Evolutionary conservation across 1,139 yeast species (phyloP), one percentile per base, ranked within the genome.

Genomic region (Suhomyces coccinellae): DNA sequence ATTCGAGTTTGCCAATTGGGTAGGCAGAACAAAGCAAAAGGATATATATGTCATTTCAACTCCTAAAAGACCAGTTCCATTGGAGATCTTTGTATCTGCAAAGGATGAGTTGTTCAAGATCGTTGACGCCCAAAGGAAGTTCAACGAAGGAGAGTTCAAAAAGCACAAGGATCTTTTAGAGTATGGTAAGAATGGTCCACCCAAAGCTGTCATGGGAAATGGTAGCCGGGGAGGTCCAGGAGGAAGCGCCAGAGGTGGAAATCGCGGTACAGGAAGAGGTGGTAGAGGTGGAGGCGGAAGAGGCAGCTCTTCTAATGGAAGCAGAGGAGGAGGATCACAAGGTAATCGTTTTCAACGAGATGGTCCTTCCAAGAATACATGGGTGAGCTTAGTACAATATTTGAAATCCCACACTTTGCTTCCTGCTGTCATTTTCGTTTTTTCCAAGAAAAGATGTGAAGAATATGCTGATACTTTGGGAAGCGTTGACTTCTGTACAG

Each of bases 1-100:
- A 0, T 87, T 82, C 73, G 99, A 93, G 61, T 93, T 93, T 73
- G 99, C 99, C 13, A 90, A 87, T 59, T 93, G 99, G 99, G 91
- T 93, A 14, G 97, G 99, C 17, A 79, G 99, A 65, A 93, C 99
- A 0, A 93, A 93, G 62, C 95, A 88, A 55, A 91, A 91, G 62
- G 96, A 93, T 58, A 93, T 93, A 3, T 93, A 91, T 58, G 99
- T 93, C 36, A 93, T 93, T 32, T 88, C 97, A 0, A 93, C 99
- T 0, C 91, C 96, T 10, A 88, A 93, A 62, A 82, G 99, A 62
- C 99, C 99, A 0, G 96, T 93, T 26, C 99, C 99, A 0, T 70
- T 93, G 48, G 97, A 89, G 59, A 88, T 91, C 33, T 85, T 76
- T 53, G 70, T 89, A 11, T 89, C 96, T 86, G 93, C 96, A 0